Evolutionary conservation across 805 yeast genomes (phyloP), one percentile per base, ranked within the genome.

Genomic region (Wickerhamomyces alni): DNA sequence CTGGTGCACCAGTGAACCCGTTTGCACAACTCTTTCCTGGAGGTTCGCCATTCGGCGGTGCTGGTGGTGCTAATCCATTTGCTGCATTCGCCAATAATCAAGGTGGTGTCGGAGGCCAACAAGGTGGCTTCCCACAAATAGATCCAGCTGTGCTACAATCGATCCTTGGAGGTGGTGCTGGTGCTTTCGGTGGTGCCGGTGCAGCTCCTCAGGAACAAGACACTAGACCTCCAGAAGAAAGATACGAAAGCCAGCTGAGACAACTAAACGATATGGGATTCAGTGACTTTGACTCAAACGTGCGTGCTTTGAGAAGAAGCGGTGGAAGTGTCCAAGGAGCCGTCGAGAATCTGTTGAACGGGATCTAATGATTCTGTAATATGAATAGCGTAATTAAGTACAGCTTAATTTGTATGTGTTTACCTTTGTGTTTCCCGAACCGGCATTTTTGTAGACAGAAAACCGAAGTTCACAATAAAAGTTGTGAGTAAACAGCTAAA

Each of bases 261-360:
- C 91, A 83, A 56, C 66, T 82, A 52, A 85, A 82, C 56, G 91
- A 84, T 54, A 81, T 84, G 74, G 93, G 93, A 7, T 91, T 91
- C 66, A 78, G 76, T 50, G 97, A 91, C 50, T 91, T 91, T 58
- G 98, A 91, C 50, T 74, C 86, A 50, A 93, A 93, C 57, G 88
- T 93, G 18, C 80, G 79, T 22, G 98, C 98, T 2, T 72, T 93
- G 53, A 79, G 97, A 67, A 79, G 98, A 65, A 79, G 91, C 40
- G 99, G 99, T 26, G 99, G 99, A 8, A 86, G 89, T 46, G 97
- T 91, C 19, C 96, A 91, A 65, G 97, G 97, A 34, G 99, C 99
- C 10, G 71, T 91, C 37, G 97, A 91, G 62, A 85, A 87, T 39
- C 67, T 89, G 51, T 71, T 89, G 42, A 82, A 73, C 45, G 85